Base-by-base conservation (phyloP, 352 stramenopile genomes). In the Globisporangium emineosum region DNA sequence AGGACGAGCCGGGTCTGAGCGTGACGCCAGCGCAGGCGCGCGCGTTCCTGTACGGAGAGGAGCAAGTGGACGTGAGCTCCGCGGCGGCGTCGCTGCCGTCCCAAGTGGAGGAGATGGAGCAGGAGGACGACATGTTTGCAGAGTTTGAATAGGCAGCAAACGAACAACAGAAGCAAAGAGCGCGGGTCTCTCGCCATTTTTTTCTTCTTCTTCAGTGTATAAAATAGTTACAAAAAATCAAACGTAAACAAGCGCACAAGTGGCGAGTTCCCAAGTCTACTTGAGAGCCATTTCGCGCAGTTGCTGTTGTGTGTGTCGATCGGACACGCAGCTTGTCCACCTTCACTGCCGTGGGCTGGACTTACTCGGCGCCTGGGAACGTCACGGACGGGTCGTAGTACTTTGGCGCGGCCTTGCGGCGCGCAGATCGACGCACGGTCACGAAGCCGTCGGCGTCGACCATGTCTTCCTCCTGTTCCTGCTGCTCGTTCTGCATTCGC, bases 51-150 rank as follows among this genome's bases (percentile, higher is more conserved):
- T 76, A 79, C 17, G 84, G 84, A n/a, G 80, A 87, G 13, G 76
- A 85, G 49, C 69, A 81, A 60, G 35, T 81, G 23, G 74, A 86
- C 50, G 65, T 78, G 7, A 51, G 78, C 42, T 60, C 73, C 6
- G 70, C 72, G 9, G 78, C 72, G 3, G 85, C 73, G 30, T 85
- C 75, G 15, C 67, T 91, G 10, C 85, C 83, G 21, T 89, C 78
- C 7, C 79, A 89, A 37, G 68, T 88, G 1, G 74, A 86, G n/a
- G 71, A 67, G 0, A 81, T 83, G 62, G 78, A 89, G 43, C 74
- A 90, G 32, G 83, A 92, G 47, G 78, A 90, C 62, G 83, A 90
- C 57, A 89, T 94, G 77, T 94, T 92, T 69, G 83, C 81, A 35
- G 85, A 92, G 58, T 89, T 94, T 64, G 85, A 92, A 56, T 94